These are phyloP conservation scores for Fonsecaea nubica DNA, from an alignment of 2,329 filamentous ascomycete genomes.

Conservation along the genomic window DNA sequence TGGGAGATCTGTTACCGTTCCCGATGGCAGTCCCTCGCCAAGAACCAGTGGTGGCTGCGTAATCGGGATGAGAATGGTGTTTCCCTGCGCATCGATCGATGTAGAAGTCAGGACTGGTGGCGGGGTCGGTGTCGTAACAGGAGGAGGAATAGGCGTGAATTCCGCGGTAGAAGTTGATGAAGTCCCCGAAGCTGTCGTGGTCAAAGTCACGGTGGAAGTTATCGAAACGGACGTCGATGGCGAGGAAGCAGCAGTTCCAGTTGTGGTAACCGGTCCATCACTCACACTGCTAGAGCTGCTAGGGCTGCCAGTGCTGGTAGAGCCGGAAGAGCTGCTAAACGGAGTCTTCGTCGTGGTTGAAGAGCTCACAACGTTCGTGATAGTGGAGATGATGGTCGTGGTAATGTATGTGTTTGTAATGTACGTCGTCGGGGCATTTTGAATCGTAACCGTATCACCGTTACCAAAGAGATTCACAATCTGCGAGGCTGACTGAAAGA, in stretches of 20 bases:
- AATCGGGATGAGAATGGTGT: conserved; percentile 25
- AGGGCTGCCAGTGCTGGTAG: too few species aligned
- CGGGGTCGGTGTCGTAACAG: conserved; percentile 24
- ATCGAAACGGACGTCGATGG: conserved; percentile 1
- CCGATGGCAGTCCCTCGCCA: conserved; percentile 34
- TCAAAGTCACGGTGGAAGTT: conserved; percentile 3
- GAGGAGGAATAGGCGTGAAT: conserved; percentile 26
- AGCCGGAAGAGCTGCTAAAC: neutral
- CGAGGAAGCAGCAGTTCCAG: neutral
- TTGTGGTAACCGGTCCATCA: conserved; percentile 15
- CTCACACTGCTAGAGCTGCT: conserved; percentile 15
- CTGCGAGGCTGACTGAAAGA: conserved; percentile 36
- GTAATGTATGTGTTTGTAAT: conserved; percentile 37
- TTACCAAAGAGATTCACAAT: conserved; percentile 37
- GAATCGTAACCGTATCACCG: conserved; percentile 34
- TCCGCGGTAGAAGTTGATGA: conserved; percentile 20
- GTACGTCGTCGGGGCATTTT: conserved; percentile 36
- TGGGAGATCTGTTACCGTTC: conserved; percentile 30
- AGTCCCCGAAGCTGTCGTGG: conserved; percentile 12
- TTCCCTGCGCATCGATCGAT: conserved; percentile 26
- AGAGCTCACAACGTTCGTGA: conserved; percentile 9
- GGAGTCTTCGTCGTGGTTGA: conserved; percentile 14
- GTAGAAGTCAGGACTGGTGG: conserved; percentile 21
- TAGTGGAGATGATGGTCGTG: conserved; percentile 34
- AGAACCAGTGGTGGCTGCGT: conserved; percentile 29